Conservation (phyloP, 495 filamentous ascomycete genomes). For the Penicillium paradoxum region DNA sequence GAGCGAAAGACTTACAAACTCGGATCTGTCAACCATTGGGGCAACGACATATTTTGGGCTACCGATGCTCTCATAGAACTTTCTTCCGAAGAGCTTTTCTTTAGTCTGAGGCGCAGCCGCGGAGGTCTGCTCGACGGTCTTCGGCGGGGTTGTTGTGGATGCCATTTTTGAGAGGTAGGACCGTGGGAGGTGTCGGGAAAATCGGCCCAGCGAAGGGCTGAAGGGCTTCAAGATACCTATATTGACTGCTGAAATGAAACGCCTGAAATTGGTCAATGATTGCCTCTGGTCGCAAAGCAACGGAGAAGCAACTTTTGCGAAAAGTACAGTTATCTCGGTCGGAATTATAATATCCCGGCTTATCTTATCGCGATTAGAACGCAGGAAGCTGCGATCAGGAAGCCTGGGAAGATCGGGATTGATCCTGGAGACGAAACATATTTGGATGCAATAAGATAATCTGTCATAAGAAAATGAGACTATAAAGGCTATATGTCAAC, state of each 20-base stretch:
- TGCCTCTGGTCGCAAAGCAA: not conserved
- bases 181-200: conserved; percentile 5
- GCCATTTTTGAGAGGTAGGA: conserved; percentile 26
- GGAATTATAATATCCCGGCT: conserved; percentile 24
- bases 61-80: conserved; percentile 90
- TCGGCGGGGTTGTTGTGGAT: conserved; percentile 18
- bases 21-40: conserved; percentile 97
- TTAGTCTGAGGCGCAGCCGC: conserved; percentile 20
- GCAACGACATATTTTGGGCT: conserved; percentile 86
- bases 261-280: not conserved
- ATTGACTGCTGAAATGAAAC: conserved; percentile 14
- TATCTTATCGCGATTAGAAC: conserved; percentile 23
- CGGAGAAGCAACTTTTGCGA: conserved; percentile 8
- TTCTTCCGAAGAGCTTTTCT: conserved; percentile 70
- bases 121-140: conserved; percentile 8
- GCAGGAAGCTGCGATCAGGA: not conserved
- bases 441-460: not conserved
- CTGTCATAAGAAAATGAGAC: not conserved
- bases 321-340: conserved; percentile 20
- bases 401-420: not conserved
- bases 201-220: conserved; percentile 30
- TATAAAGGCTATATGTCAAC: too few relatives aligned
- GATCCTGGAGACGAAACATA: not conserved
- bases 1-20: conserved; percentile 65
- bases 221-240: conserved; percentile 32